Percentiles rank a stretch among this genome's conserved stretches.
Evolutionary conservation across 169 alveolate species (phyloP).

Genomic region (Amoebophrya sp.): DNA sequence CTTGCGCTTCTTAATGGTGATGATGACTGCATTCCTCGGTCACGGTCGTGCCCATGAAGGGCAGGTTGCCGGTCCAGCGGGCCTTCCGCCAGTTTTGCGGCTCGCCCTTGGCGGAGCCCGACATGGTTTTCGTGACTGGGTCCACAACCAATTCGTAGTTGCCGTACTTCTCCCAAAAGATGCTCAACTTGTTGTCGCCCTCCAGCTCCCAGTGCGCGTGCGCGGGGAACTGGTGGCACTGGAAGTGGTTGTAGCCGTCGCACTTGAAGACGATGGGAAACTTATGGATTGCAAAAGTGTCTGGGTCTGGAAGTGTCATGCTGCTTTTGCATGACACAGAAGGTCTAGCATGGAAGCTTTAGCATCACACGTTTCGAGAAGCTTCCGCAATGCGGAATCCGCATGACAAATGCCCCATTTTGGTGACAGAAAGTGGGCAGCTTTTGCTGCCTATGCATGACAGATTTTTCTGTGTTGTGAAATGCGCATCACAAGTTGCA

Average conservation of each 20-base stretch:
- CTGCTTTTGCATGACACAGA: too few relatives aligned
- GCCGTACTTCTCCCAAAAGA: not conserved
- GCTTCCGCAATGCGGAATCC: too few relatives aligned
- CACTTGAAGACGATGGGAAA: not conserved
- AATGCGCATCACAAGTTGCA: too few relatives aligned
- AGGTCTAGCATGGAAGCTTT: too few relatives aligned
- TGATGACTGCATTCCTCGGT: not conserved
- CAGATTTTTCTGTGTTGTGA: too few relatives aligned
- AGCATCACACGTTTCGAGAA: too few relatives aligned
- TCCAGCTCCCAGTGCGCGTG: not conserved
- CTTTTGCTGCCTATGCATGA: too few relatives aligned
- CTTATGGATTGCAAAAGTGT: too few relatives aligned
- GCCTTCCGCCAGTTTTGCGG: slow-evolving; percentile 18
- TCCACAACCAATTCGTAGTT: not conserved
- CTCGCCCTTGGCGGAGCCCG: not conserved
- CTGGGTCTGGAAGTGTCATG: too few relatives aligned
- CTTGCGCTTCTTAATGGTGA: too few relatives aligned
- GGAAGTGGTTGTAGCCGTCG: slow-evolving; percentile 27
- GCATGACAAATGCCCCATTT: too few relatives aligned
- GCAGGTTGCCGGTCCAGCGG: not conserved
- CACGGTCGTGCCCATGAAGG: not conserved
- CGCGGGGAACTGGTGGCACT: slow-evolving; percentile 7
- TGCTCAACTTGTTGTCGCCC: not conserved
- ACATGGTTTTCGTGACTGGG: not conserved
- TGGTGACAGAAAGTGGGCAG: too few relatives aligned